Base-by-base conservation (phyloP, 805 yeast species). In the Ogataea dorogensis region DNA sequence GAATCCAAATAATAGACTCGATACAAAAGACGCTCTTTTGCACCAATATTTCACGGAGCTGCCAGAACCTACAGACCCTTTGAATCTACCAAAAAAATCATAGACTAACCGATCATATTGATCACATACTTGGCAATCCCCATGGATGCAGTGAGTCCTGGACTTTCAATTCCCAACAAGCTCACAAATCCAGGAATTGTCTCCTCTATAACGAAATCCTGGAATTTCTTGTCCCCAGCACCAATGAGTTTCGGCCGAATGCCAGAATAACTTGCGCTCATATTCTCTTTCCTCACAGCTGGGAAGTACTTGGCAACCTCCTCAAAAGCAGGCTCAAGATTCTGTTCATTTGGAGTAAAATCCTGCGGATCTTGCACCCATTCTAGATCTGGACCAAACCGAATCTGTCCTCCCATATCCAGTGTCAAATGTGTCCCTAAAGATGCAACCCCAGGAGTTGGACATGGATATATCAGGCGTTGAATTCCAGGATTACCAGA, bases 351-450 rank as follows among this genome's bases (percentile, higher is more conserved):
- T 5, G 79, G 81, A 5, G 62, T 52, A 42, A 75, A 73, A 51
- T 78, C 77, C 5, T 44, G 43, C 9, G 67, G 64, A 46, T 63
- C 30, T 5, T 70, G 73, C 2, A 84, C 76, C 86, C 94, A 87
- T 57, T 87, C 93, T 25, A 86, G 59, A 55, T 89, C 96, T 0
- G 96, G 96, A 0, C 97, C 97, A 56, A 88, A 88, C 45, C 75
- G 72, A 17, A 88, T 61, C 47, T 79, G 81, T 0, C 94, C 93
- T 3, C 84, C 88, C 36, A 88, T 60, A 51, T 86, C 94, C 19
- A 89, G 63, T 0, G 97, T 88, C 43, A 89, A 62, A 63, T 88
- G 97, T 0, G 93, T 85, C 0, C 97, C 97, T 38, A 89, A 64
- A 0, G 94, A 84, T n/a, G 83, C 70, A 0, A 79, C 73, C 34